Base-by-base conservation (phyloP, 176 grass and related monocot genomes). In the Rhipidocladum racemiflorum region DNA sequence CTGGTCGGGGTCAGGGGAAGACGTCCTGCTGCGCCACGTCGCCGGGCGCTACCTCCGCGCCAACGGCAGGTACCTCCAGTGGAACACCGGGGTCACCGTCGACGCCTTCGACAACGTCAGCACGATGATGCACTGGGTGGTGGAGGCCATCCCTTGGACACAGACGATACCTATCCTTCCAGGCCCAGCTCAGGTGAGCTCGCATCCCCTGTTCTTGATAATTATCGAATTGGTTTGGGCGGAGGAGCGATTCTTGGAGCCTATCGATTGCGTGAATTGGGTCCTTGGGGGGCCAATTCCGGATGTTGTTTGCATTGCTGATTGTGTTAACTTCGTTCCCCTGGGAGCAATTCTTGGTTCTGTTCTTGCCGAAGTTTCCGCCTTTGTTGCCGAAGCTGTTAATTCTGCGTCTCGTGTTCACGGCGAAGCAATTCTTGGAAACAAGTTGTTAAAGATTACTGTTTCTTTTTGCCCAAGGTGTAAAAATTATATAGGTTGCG, bases 31-130 rank as follows among this genome's bases (percentile, higher is more conserved):
- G 35, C 14, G 17, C 11, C 65, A 78, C 60, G 7, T 0, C 43
- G 8, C 5, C 27, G 20, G 1, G 3, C 63, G 43, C 56, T 34
- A 54, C 85, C 85, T 87, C 70, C 70, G 85, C 36, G 77, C 61
- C 61, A 48, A 75, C 38, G 61, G 40, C 4, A 65, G 39, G 30
- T 13, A 25, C 43, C 69, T 32, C 12, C 17, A 1, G 6, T 68
- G n/a, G 65, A 3, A 9, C 32, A 66, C 8, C 4, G 7, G 2
- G 32, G 76, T 80, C 76, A 44, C 43, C 67, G 44, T 65, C 18
- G 61, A 75, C 14, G 18, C 9, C 67, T 0, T 38, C 75, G 0
- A 15, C 18, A 42, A 35, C 60, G 0, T 29, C 50, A 53, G 60
- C 25, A 17, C 7, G 28, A 75, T 54, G 77, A 28, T 68, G 48